Base-by-base conservation (phyloP, 345 rosid genomes). In the Noccaea caerulescens region DNA sequence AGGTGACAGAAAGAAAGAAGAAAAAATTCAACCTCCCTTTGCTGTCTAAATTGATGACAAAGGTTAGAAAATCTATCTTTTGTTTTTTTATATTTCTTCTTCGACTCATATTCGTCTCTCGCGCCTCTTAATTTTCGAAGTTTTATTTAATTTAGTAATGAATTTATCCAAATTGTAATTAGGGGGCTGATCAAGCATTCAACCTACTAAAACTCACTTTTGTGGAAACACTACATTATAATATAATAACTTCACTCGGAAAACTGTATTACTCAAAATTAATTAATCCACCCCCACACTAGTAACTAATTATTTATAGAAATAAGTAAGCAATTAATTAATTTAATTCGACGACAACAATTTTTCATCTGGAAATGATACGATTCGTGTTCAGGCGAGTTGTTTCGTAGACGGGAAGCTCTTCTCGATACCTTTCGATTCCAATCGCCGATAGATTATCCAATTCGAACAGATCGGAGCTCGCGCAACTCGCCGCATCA, bases 351-450 rank as follows among this genome's bases (percentile, higher is more conserved):
- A 27, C 30, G 49, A 41, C 32, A 41, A 44, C 16, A 25, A 7
- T 10, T n/a, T 12, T 30, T 73, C 41, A 66, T 67, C 69, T 61
- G 2, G 70, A 76, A 33, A 38, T 32, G 0, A 63, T 7, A 49
- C 67, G 76, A 79, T 83, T 90, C 2, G 86, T 85, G 64, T 64
- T 77, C 8, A 87, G 79, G 71, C 83, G 84, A 10, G 99, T 92
- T 13, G 99, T 88, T 82, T 88, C 99, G 57, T 91, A 95, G 64
- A 95, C 98, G 0, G 99, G 99, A 76, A 95, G 77, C 80, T 95
- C 99, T 82, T 94, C 87, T 2, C 84, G 44, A 53, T 87, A 94
- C 84, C 84, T 84, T 0, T 58, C 72, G 51, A 76, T 70, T 5
- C 80, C 80, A 1, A 76, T 76, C 42, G 66, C 25, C 37, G 84